phyloP scores from a whole-genome alignment of 2,329 filamentous ascomycete genomes.

The Phyllosticta capitalensis region DNA sequence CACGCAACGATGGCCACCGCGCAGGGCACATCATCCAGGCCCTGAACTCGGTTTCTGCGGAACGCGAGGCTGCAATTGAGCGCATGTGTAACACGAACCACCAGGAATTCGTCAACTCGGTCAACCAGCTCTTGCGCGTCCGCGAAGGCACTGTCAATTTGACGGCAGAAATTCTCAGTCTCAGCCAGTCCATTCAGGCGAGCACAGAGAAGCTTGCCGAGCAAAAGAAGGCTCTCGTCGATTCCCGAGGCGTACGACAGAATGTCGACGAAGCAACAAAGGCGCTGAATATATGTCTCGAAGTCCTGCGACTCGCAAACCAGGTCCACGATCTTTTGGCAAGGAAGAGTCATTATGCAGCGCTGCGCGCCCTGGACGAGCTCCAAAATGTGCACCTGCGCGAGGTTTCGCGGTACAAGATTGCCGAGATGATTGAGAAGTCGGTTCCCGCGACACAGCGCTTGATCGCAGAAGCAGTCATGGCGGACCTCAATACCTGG shows the following conservation, averaged over 20 bases:
- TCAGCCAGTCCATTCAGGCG: conserved; percentile 90
- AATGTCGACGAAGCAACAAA: conserved; percentile 91
- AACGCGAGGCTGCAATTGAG: conserved; percentile 86
- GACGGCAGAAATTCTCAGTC: conserved; percentile 79
- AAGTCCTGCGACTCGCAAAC: conserved; percentile 86
- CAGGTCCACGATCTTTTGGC: conserved; percentile 84
- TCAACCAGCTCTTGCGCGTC: conserved; percentile 87
- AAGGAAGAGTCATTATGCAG: conserved; percentile 92
- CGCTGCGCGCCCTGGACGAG: conserved; percentile 86
- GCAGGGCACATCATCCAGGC: conserved; percentile 66
- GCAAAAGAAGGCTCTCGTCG: conserved; percentile 89
- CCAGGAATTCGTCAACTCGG: conserved; percentile 88
- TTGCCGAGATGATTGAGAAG: conserved; percentile 91
- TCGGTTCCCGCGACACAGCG: conserved; percentile 90
- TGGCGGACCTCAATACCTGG: conserved; percentile 96
- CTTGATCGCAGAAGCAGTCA: conserved; percentile 90
- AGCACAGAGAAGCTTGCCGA: conserved; percentile 90
- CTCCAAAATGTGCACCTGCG: conserved; percentile 93
- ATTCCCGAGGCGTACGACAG: conserved; percentile 82
- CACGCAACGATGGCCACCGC: conserved; percentile 58
- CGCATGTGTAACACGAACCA: conserved; percentile 91
- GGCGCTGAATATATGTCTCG: conserved; percentile 81
- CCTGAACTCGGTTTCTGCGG: conserved; percentile 70
- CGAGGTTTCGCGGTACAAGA: conserved; percentile 87
- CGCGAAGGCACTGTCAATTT: conserved; percentile 82